A percentile compares a stretch with the other conserved stretches of the same genome.
These are phyloP conservation scores for Debaryomyces subglobosus DNA, from an alignment of 1,139 yeast genomes.

Conservation along the genomic window DNA sequence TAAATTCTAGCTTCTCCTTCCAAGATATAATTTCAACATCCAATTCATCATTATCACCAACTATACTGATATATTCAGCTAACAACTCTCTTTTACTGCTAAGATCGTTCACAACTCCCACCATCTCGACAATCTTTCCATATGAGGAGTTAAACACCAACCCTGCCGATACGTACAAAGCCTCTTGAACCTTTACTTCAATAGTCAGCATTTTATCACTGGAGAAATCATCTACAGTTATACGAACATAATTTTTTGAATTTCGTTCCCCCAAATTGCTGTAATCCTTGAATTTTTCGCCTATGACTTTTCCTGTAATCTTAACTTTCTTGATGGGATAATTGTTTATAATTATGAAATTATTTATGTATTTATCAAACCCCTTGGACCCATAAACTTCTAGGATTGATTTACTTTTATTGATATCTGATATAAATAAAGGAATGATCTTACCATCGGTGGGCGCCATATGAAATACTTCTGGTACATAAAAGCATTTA, in stretches of 20 bases:
- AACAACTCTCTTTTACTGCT: slow-evolving; percentile 23
- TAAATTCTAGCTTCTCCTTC: slow-evolving; percentile 29
- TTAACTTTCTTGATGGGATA: slow-evolving; percentile 19
- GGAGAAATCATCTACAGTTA: slow-evolving; percentile 21
- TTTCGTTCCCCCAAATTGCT: slow-evolving; percentile 4
- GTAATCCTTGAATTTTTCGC: slow-evolving; percentile 16
- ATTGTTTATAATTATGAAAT: slow-evolving; percentile 20
- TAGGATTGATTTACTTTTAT: slow-evolving; percentile 11
- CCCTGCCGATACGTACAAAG: slow-evolving; percentile 14
- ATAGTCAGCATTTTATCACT: slow-evolving; percentile 14
- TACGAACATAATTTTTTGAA: slow-evolving; percentile 10
- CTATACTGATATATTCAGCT: slow-evolving; percentile 23
- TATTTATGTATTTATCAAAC: slow-evolving; percentile 11
- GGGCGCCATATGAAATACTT: slow-evolving; percentile 20
- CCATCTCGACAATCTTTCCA: slow-evolving; percentile 20
- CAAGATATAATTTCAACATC: slow-evolving; percentile 34
- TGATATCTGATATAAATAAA: slow-evolving; percentile 20
- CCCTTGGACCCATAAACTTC: slow-evolving; percentile 16
- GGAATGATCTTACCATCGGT: slow-evolving; percentile 17
- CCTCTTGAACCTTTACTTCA: slow-evolving; percentile 13
- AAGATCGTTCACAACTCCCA: slow-evolving; percentile 14
- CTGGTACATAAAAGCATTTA: slow-evolving; percentile 19
- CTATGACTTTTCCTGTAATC: slow-evolving; percentile 19
- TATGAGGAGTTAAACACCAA: slow-evolving; percentile 16
- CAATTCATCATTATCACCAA: slow-evolving; percentile 23